A percentile compares a stretch with the other conserved stretches of the same genome.
These are phyloP conservation scores for Pichia sp. DNA, from an alignment of 1,139 yeast species.

Conservation along the genomic window DNA sequence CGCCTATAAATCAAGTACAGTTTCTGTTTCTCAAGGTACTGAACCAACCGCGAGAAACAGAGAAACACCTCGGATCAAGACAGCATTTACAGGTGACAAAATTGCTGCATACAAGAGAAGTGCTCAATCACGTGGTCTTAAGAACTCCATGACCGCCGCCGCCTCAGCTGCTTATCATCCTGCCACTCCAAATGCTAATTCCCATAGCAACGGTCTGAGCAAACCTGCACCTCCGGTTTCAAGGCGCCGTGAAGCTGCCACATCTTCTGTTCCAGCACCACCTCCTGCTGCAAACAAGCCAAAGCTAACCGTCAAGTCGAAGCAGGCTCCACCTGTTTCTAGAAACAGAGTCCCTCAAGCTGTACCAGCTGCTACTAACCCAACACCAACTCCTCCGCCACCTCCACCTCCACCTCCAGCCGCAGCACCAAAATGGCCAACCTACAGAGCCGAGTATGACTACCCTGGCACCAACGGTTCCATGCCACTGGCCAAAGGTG, in stretches of 20 bases:
- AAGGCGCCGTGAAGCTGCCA: slow-evolving; percentile 18
- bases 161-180: slow-evolving; percentile 32
- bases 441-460: slow-evolving; percentile 82
- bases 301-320: slow-evolving; percentile 23
- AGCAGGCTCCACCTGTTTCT: slow-evolving; percentile 20
- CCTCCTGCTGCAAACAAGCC: slow-evolving; percentile 24
- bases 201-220: background rate
- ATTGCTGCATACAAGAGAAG: slow-evolving; percentile 26
- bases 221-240: slow-evolving; percentile 23
- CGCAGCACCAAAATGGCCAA: slow-evolving; percentile 63
- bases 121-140: slow-evolving; percentile 22
- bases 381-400: slow-evolving; percentile 3
- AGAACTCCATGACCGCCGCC: slow-evolving; percentile 29
- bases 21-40: slow-evolving; percentile 74
- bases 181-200: slow-evolving; percentile 5
- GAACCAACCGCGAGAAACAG: slow-evolving; percentile 69
- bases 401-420: slow-evolving; percentile 54
- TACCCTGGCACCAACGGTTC: slow-evolving; percentile 85
- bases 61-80: slow-evolving; percentile 71
- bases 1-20: slow-evolving; percentile 81
- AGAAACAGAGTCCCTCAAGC: slow-evolving; percentile 13
- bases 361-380: background rate
- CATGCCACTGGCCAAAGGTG: slow-evolving; percentile 71
- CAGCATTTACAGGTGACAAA: slow-evolving; percentile 32
- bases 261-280: slow-evolving; percentile 17